A percentile compares a stretch with the other conserved stretches of the same genome.
Conservation (phyloP, 306 rosid species). For the Citrullus mucosospermus region DNA sequence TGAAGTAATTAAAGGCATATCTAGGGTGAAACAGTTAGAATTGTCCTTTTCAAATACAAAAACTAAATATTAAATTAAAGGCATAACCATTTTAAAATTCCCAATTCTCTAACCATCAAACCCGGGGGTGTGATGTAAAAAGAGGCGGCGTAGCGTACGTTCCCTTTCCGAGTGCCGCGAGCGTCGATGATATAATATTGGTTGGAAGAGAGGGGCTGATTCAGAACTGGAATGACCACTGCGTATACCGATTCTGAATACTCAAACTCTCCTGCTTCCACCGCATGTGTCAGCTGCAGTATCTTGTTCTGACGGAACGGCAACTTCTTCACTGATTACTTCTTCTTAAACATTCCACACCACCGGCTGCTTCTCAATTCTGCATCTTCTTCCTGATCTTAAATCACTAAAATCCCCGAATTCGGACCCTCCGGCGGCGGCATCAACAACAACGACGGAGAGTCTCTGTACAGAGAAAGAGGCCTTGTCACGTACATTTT, state of each 20-base stretch:
- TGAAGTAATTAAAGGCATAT: too few species aligned
- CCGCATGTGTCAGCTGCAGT: constrained; percentile 36
- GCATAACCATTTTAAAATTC: too few species aligned
- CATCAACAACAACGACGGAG: constrained; percentile 17
- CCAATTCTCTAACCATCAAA: too few species aligned
- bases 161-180: constrained; percentile 54
- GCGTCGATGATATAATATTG: constrained; percentile 47
- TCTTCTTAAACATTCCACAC: constrained; percentile 29
- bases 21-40: too few species aligned
- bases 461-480: constrained; percentile 32
- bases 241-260: constrained; percentile 22
- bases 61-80: too few species aligned
- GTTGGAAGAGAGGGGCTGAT: constrained; percentile 50
- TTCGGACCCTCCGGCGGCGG: constrained; percentile 55
- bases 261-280: constrained; percentile 15
- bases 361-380: constrained; percentile 20
- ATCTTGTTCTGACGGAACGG: constrained; percentile 67
- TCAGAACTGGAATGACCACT: constrained; percentile 55
- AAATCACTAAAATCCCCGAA: constrained; percentile 51
- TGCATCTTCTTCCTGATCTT: constrained; percentile 28
- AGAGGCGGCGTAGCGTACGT: neutral
- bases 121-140: too few species aligned
- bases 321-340: constrained; percentile 19
- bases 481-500: constrained; percentile 60
- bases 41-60: too few species aligned